phyloP scores from a whole-genome alignment of 495 filamentous ascomycete genomes.

The Physcia stellaris region DNA sequence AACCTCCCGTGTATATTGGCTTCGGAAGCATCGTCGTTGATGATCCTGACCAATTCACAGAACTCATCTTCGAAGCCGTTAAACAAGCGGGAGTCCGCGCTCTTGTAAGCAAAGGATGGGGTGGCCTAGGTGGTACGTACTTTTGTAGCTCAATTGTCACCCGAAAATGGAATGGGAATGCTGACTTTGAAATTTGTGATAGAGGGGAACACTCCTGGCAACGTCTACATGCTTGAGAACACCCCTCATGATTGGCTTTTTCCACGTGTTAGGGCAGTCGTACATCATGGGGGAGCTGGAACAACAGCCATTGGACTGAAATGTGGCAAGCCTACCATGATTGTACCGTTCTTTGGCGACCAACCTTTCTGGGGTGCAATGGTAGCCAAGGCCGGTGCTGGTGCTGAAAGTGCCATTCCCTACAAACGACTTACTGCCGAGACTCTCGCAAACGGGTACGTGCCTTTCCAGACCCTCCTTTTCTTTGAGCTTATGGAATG shows the following conservation, averaged over 20 bases:
- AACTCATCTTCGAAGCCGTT: conserved; percentile 49
- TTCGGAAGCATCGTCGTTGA: conserved; percentile 60
- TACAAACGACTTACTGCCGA: conserved; percentile 54
- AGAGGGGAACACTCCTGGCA: conserved; percentile 36
- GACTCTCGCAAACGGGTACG: conserved; percentile 49
- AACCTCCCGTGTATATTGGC: conserved; percentile 49
- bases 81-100: conserved; percentile 44
- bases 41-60: conserved; percentile 45
- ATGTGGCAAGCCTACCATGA: conserved; percentile 49
- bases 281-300: conserved; percentile 55
- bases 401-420: conserved; percentile 51
- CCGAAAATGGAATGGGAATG: no score
- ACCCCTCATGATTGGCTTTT: conserved; percentile 60
- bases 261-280: conserved; percentile 40
- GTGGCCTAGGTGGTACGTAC: conserved; percentile 48
- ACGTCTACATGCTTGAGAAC: conserved; percentile 50
- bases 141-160: no score
- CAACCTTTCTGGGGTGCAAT: conserved; percentile 46
- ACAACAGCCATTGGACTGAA: conserved; percentile 54
- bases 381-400: conserved; percentile 47
- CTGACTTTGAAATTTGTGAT: no score
- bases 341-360: conserved; percentile 58
- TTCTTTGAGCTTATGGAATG: no score
- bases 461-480: no score
- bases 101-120: conserved; percentile 54